Evolutionary conservation across 306 rosid genomes (phyloP).

Genomic region (Cyamopsis tetragonoloba): DNA sequence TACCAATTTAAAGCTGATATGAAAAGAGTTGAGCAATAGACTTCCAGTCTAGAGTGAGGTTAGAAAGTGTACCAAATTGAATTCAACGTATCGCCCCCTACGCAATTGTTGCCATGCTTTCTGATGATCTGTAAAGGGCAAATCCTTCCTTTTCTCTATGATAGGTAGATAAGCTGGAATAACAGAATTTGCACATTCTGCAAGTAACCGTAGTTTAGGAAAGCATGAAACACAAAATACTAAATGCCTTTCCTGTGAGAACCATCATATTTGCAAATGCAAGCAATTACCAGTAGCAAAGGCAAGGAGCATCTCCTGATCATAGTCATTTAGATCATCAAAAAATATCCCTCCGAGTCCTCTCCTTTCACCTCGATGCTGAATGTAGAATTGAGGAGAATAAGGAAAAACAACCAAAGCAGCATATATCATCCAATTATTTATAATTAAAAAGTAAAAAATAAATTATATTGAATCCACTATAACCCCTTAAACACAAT

Average conservation of each 20-base stretch:
- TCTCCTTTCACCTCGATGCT: slow-evolving; percentile 94
- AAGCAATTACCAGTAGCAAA: slow-evolving; percentile 80
- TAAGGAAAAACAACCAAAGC: slow-evolving; percentile 13
- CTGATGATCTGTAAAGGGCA: slow-evolving; percentile 67
- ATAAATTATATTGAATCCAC: not conserved
- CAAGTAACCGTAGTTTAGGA: slow-evolving; percentile 22
- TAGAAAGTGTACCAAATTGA: slow-evolving; percentile 72
- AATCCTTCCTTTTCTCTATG: slow-evolving; percentile 84
- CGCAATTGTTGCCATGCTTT: slow-evolving; percentile 96
- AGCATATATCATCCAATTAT: not conserved
- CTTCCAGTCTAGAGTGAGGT: not conserved
- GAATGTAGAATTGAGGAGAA: slow-evolving; percentile 30
- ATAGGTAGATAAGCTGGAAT: slow-evolving; percentile 91
- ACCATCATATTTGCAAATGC: slow-evolving; percentile 10
- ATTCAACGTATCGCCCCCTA: slow-evolving; percentile 93
- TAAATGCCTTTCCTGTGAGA: not conserved
- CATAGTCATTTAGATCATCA: slow-evolving; percentile 89
- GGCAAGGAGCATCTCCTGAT: slow-evolving; percentile 98
- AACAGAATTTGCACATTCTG: slow-evolving; percentile 96
- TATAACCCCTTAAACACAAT: not conserved
- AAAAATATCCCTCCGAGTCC: slow-evolving; percentile 99
- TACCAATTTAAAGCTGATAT: slow-evolving; percentile 1
- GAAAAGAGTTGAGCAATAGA: not conserved
- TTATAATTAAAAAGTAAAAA: not conserved
- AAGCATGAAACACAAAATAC: slow-evolving; percentile 18